Conservation (phyloP, 2,329 filamentous ascomycete genomes). For the Dactylellina sp. region DNA sequence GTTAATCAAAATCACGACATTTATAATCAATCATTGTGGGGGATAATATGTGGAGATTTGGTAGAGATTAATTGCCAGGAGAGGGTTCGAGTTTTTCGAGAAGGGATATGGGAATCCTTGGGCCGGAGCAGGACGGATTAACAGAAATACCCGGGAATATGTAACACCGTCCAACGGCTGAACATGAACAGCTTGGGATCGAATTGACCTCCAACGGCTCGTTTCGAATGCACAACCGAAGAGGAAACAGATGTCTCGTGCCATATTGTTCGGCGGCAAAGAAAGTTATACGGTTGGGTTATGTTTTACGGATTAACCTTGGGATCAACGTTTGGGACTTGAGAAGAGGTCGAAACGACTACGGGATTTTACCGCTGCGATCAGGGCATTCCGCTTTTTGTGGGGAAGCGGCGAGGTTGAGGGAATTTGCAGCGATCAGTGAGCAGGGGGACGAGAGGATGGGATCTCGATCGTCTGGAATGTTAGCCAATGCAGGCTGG, state of each 20-base stretch:
- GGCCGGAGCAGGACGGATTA: slow-evolving; percentile 15
- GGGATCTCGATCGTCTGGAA: slow-evolving; percentile 35
- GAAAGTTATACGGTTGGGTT: too few relatives aligned
- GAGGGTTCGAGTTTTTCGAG: not conserved
- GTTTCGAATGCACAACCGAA: slow-evolving; percentile 30
- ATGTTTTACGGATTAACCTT: too few relatives aligned
- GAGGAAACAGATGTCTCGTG: not conserved
- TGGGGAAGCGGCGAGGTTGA: not conserved
- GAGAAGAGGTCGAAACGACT: too few relatives aligned
- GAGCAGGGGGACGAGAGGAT: not conserved
- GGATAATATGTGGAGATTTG: not conserved
- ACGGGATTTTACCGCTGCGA: too few relatives aligned
- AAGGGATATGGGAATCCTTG: not conserved
- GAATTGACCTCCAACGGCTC: slow-evolving; percentile 16
- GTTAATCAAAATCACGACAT: slow-evolving; percentile 6
- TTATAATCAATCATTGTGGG: not conserved
- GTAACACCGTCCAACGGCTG: slow-evolving; percentile 27
- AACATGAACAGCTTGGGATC: slow-evolving; percentile 1
- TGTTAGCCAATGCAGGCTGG: slow-evolving; percentile 8
- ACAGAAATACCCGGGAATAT: slow-evolving; percentile 39
- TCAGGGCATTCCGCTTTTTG: too few relatives aligned
- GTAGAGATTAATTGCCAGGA: not conserved
- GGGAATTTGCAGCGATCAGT: not conserved
- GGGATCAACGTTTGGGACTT: too few relatives aligned
- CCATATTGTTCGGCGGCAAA: not conserved